Conservation (phyloP, 2,329 filamentous ascomycete genomes). For the Harringtonia aguacate region DNA sequence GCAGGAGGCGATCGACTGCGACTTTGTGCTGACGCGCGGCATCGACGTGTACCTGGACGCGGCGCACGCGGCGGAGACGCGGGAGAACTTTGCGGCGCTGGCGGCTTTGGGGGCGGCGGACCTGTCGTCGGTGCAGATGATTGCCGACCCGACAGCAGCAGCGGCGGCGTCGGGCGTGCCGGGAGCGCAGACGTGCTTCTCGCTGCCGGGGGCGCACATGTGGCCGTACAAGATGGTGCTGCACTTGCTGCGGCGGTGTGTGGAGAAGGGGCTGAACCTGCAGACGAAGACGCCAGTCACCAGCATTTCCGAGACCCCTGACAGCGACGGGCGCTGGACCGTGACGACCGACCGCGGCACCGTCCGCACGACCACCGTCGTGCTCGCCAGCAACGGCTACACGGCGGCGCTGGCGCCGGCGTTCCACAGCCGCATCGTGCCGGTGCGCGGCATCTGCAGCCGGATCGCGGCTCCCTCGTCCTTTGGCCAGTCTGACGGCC, state of each 20-base stretch:
- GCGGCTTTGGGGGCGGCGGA: background rate
- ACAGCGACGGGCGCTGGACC: conserved; percentile 4
- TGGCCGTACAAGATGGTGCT: conserved; percentile 6
- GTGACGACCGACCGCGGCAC: conserved; percentile 14
- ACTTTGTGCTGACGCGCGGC: conserved; percentile 3
- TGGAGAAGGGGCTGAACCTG: conserved; percentile 5
- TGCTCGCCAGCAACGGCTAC: conserved; percentile 20
- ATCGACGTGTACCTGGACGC: conserved; percentile 25
- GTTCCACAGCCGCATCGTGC: conserved; percentile 10
- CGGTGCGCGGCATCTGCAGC: too few species aligned
- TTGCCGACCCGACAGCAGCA: background rate
- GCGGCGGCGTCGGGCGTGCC: background rate
- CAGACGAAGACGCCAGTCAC: conserved; percentile 9
- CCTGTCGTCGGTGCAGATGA: background rate
- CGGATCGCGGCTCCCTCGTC: conserved; percentile 4
- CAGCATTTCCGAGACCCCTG: background rate
- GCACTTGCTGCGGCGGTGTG: background rate
- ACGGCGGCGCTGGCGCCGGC: conserved; percentile 14
- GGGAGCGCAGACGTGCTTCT: background rate
- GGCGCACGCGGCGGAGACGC: background rate
- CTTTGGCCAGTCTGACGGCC: too few species aligned
- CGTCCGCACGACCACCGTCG: conserved; percentile 12
- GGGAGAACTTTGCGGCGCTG: background rate
- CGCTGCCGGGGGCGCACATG: conserved; percentile 3
- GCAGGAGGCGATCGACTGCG: conserved; percentile 7